phyloP scores from a whole-genome alignment of 2,329 filamentous ascomycete genomes.

The Xylaria sp. region DNA sequence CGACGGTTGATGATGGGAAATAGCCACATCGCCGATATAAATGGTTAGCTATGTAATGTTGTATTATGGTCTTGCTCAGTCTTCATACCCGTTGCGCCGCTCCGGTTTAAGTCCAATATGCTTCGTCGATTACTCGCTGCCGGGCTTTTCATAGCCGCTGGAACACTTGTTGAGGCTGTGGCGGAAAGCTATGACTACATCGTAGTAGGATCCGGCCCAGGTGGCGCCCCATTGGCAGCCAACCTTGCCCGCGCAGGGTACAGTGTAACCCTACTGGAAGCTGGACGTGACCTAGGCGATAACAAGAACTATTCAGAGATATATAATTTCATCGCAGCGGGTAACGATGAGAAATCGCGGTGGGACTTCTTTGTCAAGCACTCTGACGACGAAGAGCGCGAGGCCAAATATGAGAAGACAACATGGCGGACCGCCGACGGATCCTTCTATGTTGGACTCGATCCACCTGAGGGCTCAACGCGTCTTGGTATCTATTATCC shows the following conservation, averaged over 20 bases:
- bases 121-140: conserved; percentile 33
- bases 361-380: conserved; percentile 70
- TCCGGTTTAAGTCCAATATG: conserved; percentile 34
- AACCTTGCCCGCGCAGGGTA: conserved; percentile 64
- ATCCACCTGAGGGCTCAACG: conserved; percentile 48
- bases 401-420: conserved; percentile 52
- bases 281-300: conserved; percentile 60
- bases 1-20: conserved; percentile 5
- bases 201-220: conserved; percentile 66
- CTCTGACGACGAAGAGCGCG: conserved; percentile 63
- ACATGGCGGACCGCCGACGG: conserved; percentile 48
- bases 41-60: conserved; percentile 9
- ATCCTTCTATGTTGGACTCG: conserved; percentile 48
- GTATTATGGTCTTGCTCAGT: background rate
- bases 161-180: conserved; percentile 31
- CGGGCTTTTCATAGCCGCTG: conserved; percentile 37
- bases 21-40: conserved; percentile 28
- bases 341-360: conserved; percentile 53
- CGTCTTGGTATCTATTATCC: conserved; percentile 51
- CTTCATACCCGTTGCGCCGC: background rate
- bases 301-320: conserved; percentile 48
- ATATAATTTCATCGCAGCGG: conserved; percentile 52
- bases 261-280: conserved; percentile 65
- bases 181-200: conserved; percentile 51
- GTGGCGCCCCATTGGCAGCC: conserved; percentile 63